These are phyloP conservation scores for Amanita subjunquillea DNA, from an alignment of 768 basidiomycete species.

Conservation along the genomic window DNA sequence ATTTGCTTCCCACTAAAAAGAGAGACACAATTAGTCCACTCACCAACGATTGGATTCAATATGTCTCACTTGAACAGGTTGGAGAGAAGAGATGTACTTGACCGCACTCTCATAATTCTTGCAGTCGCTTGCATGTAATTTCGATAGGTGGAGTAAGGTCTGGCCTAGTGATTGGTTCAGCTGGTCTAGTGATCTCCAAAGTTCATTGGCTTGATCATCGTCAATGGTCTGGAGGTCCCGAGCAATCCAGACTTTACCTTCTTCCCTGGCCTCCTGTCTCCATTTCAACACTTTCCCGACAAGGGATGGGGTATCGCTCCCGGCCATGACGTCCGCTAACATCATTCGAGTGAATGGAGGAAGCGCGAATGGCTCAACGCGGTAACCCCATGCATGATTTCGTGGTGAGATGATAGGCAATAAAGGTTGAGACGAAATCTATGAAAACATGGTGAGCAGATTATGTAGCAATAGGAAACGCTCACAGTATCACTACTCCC, in stretches of 20 bases:
- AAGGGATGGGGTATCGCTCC: slow-evolving; percentile 91
- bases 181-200: slow-evolving; percentile 58
- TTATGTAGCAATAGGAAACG: slow-evolving; percentile 1
- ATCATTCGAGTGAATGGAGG: slow-evolving; percentile 79
- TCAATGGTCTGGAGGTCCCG: neutral
- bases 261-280: slow-evolving; percentile 53
- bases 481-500: slow-evolving; percentile 39
- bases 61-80: slow-evolving; percentile 40
- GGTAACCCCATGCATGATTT: slow-evolving; percentile 68
- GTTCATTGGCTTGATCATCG: slow-evolving; percentile 35
- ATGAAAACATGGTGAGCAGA: slow-evolving; percentile 2
- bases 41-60: neutral
- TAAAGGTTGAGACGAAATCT: slow-evolving; percentile 23
- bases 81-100: slow-evolving; percentile 51
- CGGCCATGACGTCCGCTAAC: slow-evolving; percentile 93
- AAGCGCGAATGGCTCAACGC: slow-evolving; percentile 60
- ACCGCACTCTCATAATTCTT: slow-evolving; percentile 44
- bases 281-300: slow-evolving; percentile 88
- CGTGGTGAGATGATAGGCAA: slow-evolving; percentile 47
- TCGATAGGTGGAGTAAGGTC: slow-evolving; percentile 40
- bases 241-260: slow-evolving; percentile 28
- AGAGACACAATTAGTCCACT: neutral
- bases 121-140: slow-evolving; percentile 35
- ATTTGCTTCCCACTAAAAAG: slow-evolving; percentile 47
- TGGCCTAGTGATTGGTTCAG: slow-evolving; percentile 51